Evolutionary conservation across 805 yeast species (phyloP).

Genomic region (Ogataea nakhonphanomensis): DNA sequence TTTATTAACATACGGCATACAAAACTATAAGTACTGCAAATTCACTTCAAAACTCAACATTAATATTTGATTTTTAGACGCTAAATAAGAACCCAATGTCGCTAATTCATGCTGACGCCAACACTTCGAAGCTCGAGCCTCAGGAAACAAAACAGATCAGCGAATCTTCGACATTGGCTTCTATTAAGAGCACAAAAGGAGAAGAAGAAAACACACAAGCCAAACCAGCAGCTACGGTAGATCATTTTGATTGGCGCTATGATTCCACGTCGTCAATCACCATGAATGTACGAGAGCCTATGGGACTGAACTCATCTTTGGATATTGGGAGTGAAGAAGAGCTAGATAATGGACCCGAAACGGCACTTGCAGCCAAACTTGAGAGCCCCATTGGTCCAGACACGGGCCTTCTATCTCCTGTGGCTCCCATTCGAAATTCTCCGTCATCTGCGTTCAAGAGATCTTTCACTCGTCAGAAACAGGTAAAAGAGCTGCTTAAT

Average conservation of each 20-base stretch:
- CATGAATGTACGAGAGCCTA: slow-evolving; percentile 2
- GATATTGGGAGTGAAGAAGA: slow-evolving; percentile 1
- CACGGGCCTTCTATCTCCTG: slow-evolving; percentile 14
- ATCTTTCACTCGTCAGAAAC: slow-evolving; percentile 28
- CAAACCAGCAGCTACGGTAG: not conserved
- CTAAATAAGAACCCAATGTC: slow-evolving; percentile 6
- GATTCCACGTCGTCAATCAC: slow-evolving; percentile 18
- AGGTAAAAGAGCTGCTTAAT: slow-evolving; percentile 42
- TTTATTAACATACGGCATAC: not conserved
- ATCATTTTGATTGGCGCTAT: slow-evolving; percentile 6
- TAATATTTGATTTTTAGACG: not conserved
- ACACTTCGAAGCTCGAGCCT: slow-evolving; percentile 2
- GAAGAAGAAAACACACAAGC: slow-evolving; percentile 3
- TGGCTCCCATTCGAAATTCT: slow-evolving; percentile 6
- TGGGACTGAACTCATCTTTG: slow-evolving; percentile 1
- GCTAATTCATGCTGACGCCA: slow-evolving; percentile 3
- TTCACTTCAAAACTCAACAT: not conserved
- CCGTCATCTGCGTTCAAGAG: slow-evolving; percentile 18
- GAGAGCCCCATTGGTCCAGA: slow-evolving; percentile 7
- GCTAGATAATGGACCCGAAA: no score
- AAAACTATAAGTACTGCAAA: slow-evolving; percentile 1
- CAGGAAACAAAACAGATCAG: slow-evolving; percentile 5
- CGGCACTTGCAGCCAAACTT: no score
- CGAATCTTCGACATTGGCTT: slow-evolving; percentile 10
- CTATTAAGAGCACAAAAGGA: not conserved